Percentiles rank a stretch among this genome's conserved stretches.
phyloP scores from a whole-genome alignment of 2,329 filamentous ascomycete genomes.

The Xylariaceae sp. region DNA sequence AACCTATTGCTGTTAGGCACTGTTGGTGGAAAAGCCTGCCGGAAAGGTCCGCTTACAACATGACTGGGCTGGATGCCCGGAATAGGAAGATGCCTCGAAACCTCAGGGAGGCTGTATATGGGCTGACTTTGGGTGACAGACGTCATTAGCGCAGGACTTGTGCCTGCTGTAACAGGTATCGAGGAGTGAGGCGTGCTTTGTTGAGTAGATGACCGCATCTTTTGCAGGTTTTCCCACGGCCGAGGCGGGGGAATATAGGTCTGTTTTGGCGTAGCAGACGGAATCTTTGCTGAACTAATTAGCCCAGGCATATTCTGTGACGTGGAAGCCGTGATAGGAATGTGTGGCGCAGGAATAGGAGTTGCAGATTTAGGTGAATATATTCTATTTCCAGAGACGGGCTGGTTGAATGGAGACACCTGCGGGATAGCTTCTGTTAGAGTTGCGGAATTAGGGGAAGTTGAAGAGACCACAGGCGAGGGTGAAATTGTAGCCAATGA shows the following conservation, averaged over 20 bases:
- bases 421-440: neutral
- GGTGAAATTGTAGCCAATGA: slow-evolving; percentile 11
- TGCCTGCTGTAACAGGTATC: slow-evolving; percentile 1
- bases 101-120: slow-evolving; percentile 18
- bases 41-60: slow-evolving; percentile 45
- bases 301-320: slow-evolving; percentile 4
- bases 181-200: slow-evolving; percentile 8
- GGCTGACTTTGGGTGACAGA: slow-evolving; percentile 12
- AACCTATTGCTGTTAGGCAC: slow-evolving; percentile 44
- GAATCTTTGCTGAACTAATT: slow-evolving; percentile 16
- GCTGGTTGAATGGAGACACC: slow-evolving; percentile 8
- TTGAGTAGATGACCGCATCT: slow-evolving; percentile 26
- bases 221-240: slow-evolving; percentile 41
- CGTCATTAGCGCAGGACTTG: slow-evolving; percentile 7
- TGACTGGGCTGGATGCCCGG: slow-evolving; percentile 37
- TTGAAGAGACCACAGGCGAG: slow-evolving; percentile 1
- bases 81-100: slow-evolving; percentile 28
- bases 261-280: slow-evolving; percentile 28
- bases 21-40: slow-evolving; percentile 38
- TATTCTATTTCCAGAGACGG: slow-evolving; percentile 1
- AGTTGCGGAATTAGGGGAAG: neutral
- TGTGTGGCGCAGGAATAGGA: slow-evolving; percentile 20
- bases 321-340: slow-evolving; percentile 8
- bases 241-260: slow-evolving; percentile 41
- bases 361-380: slow-evolving; percentile 18